Conservation (phyloP, 2,329 filamentous ascomycete genomes). For the Aschersonia sp. region DNA sequence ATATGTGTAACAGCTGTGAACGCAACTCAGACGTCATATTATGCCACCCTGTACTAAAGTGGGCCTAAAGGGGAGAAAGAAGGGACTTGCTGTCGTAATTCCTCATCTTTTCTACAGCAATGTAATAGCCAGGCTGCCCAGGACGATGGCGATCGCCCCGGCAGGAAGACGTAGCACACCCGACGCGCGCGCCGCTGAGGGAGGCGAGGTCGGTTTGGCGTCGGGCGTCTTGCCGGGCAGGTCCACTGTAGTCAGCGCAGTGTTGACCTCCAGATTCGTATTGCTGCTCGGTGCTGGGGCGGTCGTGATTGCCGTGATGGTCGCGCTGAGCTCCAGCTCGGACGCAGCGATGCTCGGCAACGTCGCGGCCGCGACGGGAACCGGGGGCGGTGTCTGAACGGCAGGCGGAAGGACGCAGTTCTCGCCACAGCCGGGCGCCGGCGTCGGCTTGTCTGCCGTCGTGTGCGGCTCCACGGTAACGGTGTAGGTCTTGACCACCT, state of each 20-base stretch:
- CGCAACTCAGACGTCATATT: no score
- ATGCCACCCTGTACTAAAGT: no score
- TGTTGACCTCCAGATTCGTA: no score
- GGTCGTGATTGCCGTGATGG: background rate
- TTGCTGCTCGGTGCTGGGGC: no score
- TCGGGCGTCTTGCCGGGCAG: background rate
- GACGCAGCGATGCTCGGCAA: background rate
- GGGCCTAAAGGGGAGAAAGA: no score
- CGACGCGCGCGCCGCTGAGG: background rate
- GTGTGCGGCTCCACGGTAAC: conserved; percentile 13
- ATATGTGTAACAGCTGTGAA: no score
- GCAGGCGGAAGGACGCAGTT: conserved; percentile 7
- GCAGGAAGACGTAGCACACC: background rate
- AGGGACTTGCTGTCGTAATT: background rate
- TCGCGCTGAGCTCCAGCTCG: background rate
- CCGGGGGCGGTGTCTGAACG: conserved; percentile 3
- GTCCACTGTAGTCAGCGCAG: background rate
- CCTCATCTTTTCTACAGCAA: background rate
- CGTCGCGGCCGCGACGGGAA: background rate
- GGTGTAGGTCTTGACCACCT: conserved; percentile 8
- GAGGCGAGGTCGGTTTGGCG: background rate
- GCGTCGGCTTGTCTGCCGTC: conserved; percentile 10
- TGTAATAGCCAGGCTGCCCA: background rate
- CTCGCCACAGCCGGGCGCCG: conserved; percentile 7
- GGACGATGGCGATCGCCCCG: background rate